These are phyloP conservation scores for Neurospora sp. DNA, from an alignment of 2,329 filamentous ascomycete species.

Conservation along the genomic window DNA sequence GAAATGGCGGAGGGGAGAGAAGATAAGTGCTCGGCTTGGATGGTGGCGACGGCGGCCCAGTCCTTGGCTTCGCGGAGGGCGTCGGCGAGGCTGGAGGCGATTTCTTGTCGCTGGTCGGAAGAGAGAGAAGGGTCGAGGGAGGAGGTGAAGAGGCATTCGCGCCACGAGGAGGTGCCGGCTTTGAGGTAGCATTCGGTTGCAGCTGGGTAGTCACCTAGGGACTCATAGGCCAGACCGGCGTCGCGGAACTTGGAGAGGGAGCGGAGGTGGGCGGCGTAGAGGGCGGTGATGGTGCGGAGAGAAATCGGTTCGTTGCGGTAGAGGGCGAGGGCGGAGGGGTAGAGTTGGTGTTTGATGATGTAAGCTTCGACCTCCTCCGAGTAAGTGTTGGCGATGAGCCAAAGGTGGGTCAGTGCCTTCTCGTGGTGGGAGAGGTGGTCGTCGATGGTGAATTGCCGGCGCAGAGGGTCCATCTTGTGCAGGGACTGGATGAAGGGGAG, in stretches of 20 bases:
- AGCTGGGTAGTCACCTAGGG: conserved; percentile 60
- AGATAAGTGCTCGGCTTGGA: conserved; percentile 71
- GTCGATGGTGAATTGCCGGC: conserved; percentile 77
- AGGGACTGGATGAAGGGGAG: conserved; percentile 87
- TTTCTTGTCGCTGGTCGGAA: conserved; percentile 47
- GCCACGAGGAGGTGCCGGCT: conserved; percentile 71
- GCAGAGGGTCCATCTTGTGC: conserved; percentile 60
- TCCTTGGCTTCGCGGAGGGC: conserved; percentile 77
- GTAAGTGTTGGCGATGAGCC: conserved; percentile 47
- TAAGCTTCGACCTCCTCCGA: conserved; percentile 76
- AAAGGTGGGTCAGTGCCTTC: conserved; percentile 72
- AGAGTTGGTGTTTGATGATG: conserved; percentile 68
- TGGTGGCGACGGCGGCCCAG: conserved; percentile 66
- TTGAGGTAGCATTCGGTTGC: conserved; percentile 78
- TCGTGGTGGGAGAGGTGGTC: conserved; percentile 67
- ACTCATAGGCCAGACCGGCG: conserved; percentile 86
- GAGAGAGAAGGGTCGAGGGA: conserved; percentile 53
- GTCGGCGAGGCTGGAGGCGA: conserved; percentile 69
- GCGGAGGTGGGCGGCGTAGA: conserved; percentile 74
- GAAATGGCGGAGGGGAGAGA: conserved; percentile 61
- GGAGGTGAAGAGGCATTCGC: conserved; percentile 76
- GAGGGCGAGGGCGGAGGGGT: conserved; percentile 64
- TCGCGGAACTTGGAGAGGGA: conserved; percentile 70
- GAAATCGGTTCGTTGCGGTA: conserved; percentile 72
- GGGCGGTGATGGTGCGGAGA: conserved; percentile 57